phyloP scores from a whole-genome alignment of 768 basidiomycete genomes.

The Termitomyces sp. region DNA sequence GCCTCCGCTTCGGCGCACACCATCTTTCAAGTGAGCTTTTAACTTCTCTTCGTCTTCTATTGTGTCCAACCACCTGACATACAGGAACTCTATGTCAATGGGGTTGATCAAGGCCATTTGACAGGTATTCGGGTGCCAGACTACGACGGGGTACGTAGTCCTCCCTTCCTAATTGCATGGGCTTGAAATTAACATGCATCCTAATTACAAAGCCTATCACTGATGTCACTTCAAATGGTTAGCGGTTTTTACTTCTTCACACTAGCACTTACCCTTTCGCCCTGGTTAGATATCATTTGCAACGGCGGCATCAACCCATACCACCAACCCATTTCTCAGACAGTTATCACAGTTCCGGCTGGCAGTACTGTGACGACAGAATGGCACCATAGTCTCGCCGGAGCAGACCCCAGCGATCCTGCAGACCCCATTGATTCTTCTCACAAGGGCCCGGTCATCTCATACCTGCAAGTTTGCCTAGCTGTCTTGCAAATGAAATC shows the following conservation, averaged over 20 bases:
- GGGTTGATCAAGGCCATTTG: slow-evolving; percentile 38
- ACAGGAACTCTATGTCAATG: slow-evolving; percentile 48
- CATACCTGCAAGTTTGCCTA: slow-evolving; percentile 39
- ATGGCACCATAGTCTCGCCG: slow-evolving; percentile 44
- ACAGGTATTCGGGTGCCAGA: slow-evolving; percentile 36
- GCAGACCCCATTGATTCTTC: slow-evolving; percentile 44
- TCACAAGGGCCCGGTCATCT: slow-evolving; percentile 49
- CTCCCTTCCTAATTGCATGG: not conserved
- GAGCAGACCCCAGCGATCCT: slow-evolving; percentile 34
- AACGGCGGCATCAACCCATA: slow-evolving; percentile 58
- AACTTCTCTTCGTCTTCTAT: not conserved
- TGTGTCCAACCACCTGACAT: not conserved
- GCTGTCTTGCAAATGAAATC: not conserved
- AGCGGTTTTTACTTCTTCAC: not conserved
- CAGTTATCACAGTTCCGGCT: slow-evolving; percentile 44
- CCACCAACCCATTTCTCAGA: slow-evolving; percentile 38
- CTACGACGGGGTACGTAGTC: slow-evolving; percentile 34
- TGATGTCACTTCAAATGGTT: slow-evolving; percentile 49
- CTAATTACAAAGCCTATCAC: slow-evolving; percentile 42
- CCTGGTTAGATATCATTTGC: slow-evolving; percentile 37
- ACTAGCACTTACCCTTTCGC: not conserved
- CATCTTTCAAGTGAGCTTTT: slow-evolving; percentile 40
- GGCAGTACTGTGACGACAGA: slow-evolving; percentile 49
- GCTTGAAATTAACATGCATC: not conserved
- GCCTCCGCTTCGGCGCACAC: slow-evolving; percentile 39